These are phyloP conservation scores for Vinca minor DNA, from an alignment of 257 asterid species.

Conservation along the genomic window DNA sequence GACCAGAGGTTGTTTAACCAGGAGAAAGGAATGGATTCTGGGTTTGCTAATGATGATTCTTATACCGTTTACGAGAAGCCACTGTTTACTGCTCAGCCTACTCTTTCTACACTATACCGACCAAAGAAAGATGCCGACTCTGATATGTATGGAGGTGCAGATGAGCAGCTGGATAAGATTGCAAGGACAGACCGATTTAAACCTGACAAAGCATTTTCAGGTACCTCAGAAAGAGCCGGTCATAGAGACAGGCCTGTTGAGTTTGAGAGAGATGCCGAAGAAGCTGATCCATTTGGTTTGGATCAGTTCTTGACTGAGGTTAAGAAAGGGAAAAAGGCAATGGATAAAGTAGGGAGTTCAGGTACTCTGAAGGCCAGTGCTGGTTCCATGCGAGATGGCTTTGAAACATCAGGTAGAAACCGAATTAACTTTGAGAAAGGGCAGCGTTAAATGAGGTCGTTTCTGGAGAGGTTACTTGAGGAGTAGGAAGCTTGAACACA, in stretches of 20 bases:
- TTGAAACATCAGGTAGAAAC: conserved; percentile 31
- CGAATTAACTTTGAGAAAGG: conserved; percentile 37
- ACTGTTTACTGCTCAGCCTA: conserved; percentile 56
- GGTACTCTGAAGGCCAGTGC: conserved; percentile 45
- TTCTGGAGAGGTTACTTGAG: conserved; percentile 2
- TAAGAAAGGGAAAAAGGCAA: conserved; percentile 77
- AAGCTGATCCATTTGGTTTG: conserved; percentile 89
- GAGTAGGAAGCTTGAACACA: neutral
- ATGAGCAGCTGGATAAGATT: conserved; percentile 77
- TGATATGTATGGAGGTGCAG: conserved; percentile 79
- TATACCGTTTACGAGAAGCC: conserved; percentile 83
- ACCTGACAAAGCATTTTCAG: conserved; percentile 60
- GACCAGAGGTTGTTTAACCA: conserved; percentile 83
- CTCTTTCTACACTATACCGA: conserved; percentile 66
- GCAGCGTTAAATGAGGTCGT: conserved; percentile 15
- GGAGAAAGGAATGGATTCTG: conserved; percentile 90
- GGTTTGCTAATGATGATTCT: conserved; percentile 70
- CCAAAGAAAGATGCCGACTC: conserved; percentile 76
- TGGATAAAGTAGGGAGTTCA: conserved; percentile 62
- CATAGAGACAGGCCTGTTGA: conserved; percentile 76
- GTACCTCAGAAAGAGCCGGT: conserved; percentile 61
- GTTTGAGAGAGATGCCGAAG: conserved; percentile 50
- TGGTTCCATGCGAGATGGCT: conserved; percentile 40
- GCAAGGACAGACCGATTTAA: conserved; percentile 87
- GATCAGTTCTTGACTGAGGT: conserved; percentile 86